phyloP scores from a whole-genome alignment of 1,284 basidiomycete genomes.

The Irpex lacteus region DNA sequence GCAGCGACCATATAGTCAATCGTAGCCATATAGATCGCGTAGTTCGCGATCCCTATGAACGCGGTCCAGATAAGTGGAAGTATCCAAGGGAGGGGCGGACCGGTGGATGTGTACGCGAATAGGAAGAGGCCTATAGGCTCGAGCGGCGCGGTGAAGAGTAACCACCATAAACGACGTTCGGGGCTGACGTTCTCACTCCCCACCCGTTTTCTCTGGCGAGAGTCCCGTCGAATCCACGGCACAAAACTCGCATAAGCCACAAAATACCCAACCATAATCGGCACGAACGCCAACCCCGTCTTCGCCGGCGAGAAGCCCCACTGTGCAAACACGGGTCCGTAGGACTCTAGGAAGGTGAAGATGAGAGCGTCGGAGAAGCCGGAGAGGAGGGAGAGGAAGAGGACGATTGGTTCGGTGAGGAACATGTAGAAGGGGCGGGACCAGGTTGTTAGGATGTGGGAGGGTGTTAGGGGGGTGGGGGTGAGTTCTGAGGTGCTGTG shows the following conservation, averaged over 20 bases:
- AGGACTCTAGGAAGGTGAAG: background rate
- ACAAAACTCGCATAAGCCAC: background rate
- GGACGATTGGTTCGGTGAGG: background rate
- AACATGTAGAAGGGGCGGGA: background rate
- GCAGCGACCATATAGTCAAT: background rate
- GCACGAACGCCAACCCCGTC: background rate
- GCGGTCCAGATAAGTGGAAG: background rate
- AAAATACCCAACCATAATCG: background rate
- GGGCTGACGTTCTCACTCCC: background rate
- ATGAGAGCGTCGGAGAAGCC: conserved; percentile 1
- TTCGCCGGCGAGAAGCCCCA: background rate
- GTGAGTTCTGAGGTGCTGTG: background rate
- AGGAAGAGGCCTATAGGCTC: background rate
- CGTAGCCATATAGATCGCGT: background rate
- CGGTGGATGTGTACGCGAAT: background rate
- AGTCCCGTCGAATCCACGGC: background rate
- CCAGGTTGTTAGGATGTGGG: background rate
- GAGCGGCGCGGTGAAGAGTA: background rate
- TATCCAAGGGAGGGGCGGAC: background rate
- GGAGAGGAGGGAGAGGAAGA: background rate
- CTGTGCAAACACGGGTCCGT: background rate
- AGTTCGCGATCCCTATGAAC: background rate
- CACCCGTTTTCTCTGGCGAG: background rate
- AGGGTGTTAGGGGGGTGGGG: background rate
- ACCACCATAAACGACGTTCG: background rate